Conservation (phyloP, 805 yeast genomes). For the Starmerella bacillaris region DNA sequence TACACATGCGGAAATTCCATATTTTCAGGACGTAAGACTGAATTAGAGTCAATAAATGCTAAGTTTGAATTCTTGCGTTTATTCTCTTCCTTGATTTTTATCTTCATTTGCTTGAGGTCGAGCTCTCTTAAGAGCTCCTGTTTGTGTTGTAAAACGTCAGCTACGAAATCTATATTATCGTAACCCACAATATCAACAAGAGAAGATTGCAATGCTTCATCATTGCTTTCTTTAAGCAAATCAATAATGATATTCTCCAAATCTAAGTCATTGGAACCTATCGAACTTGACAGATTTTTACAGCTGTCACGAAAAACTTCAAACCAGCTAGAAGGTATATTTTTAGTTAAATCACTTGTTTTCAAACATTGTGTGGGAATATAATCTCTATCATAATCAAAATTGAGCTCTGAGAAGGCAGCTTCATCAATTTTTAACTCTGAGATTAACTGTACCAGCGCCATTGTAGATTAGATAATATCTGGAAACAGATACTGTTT, state of each 20-base stretch:
- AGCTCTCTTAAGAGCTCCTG: conserved; percentile 3
- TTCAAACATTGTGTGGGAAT: background rate
- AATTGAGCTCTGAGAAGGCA: background rate
- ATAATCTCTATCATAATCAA: background rate
- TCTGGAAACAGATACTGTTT: too few relatives aligned
- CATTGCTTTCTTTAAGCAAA: conserved; percentile 3
- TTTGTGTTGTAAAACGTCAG: conserved; percentile 35
- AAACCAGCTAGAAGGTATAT: background rate
- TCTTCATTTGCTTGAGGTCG: background rate
- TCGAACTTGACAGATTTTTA: conserved; percentile 1
- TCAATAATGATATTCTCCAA: conserved; percentile 8
- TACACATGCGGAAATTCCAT: conserved; percentile 75
- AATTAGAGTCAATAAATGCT: background rate
- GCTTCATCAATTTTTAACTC: too few relatives aligned
- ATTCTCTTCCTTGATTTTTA: background rate
- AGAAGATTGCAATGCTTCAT: conserved; percentile 32
- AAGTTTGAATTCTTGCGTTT: background rate
- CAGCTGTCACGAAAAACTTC: background rate
- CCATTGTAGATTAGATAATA: too few relatives aligned
- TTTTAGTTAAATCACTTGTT: background rate
- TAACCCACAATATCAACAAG: conserved; percentile 70
- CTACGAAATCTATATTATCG: conserved; percentile 66
- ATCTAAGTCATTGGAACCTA: background rate
- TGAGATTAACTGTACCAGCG: too few relatives aligned
- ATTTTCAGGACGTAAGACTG: conserved; percentile 12